Evolutionary conservation across 192 early-diverging fungal species (phyloP), one percentile per base, ranked within the genome.

Genomic region (Linnemannia exigua): DNA sequence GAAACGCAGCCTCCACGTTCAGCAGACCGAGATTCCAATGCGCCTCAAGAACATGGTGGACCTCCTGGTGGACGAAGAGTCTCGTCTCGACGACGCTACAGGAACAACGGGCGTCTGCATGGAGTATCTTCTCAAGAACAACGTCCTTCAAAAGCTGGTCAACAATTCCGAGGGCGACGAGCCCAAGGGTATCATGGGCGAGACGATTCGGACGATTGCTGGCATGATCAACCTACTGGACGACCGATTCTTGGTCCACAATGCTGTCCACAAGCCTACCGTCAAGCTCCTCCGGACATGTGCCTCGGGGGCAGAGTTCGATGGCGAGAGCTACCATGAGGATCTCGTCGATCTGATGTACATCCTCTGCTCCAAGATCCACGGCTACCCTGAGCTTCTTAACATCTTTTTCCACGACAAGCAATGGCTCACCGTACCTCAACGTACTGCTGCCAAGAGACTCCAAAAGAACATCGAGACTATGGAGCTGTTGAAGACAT

Each of bases 201-300:
- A 95, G 75, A 92, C 95, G 28, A 95, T 97, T 73, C 90, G 93
- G 11, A 96, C 95, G 68, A 81, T 98, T 47, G 92, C 95, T 20
- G 89, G 88, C 47, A 93, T 99, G 89, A 93, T 99, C 67, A 93
- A 94, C 77, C 84, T 99, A 51, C 88, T 97, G 16, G 97, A 98
- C 74, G 94, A 96, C 77, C 93, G 95, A 58, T 96, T 98, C 82
- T 89, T 99, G 38, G 95, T 97, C 28, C 97, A 98, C 77, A 95
- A 95, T 72, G 93, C 96, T 20, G 93, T 99, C 28, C 96, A 99
- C 87, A 93, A 95, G 67, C 97, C 97, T 7, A 93, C 95, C 1
- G 91, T 96, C 36, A 92, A 93, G 46, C 80, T 98, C 77, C 89
- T 98, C 28, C 90, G 93, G 36, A 89, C 87, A 63, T 95, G 93